A percentile compares a stretch with the other conserved stretches of the same genome.
phyloP scores from a whole-genome alignment of 1,139 yeast species.

The Nadsonia commutata region DNA sequence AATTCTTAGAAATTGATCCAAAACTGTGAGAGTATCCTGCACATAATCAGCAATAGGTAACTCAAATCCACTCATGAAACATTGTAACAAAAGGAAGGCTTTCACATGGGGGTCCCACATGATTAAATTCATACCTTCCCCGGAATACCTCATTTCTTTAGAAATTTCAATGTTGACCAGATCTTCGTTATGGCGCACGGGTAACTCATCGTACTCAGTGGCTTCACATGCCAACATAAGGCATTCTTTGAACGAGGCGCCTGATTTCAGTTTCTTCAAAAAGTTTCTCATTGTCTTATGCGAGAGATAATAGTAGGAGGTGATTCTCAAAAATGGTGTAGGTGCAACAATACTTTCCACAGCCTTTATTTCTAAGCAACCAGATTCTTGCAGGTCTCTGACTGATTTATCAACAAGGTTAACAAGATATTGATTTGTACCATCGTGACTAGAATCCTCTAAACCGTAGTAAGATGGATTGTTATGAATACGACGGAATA shows the following conservation, averaged over 20 bases:
- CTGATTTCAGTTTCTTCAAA: slow-evolving; percentile 34
- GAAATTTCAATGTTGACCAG: slow-evolving; percentile 84
- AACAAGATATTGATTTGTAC: slow-evolving; percentile 51
- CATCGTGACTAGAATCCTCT: slow-evolving; percentile 51
- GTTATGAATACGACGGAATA: slow-evolving; percentile 84
- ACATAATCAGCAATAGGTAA: slow-evolving; percentile 90
- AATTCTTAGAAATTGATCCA: slow-evolving; percentile 89
- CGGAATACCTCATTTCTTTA: slow-evolving; percentile 62
- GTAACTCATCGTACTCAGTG: slow-evolving; percentile 78
- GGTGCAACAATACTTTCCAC: slow-evolving; percentile 36
- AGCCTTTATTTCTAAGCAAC: slow-evolving; percentile 46
- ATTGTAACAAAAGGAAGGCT: slow-evolving; percentile 73
- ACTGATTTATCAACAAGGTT: slow-evolving; percentile 58
- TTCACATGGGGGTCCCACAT: slow-evolving; percentile 96
- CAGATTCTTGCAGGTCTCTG: slow-evolving; percentile 51
- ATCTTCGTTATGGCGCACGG: slow-evolving; percentile 93
- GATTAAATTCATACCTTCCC: slow-evolving; percentile 34
- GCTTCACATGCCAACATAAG: slow-evolving; percentile 64
- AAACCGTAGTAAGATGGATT: slow-evolving; percentile 93
- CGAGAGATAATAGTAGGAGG: slow-evolving; percentile 86
- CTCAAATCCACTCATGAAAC: slow-evolving; percentile 68
- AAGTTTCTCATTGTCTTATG: slow-evolving; percentile 74
- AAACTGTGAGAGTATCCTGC: slow-evolving; percentile 84
- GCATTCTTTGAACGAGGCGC: slow-evolving; percentile 52
- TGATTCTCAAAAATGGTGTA: slow-evolving; percentile 72